Conservation (phyloP, 306 rosid species). For the Elaeagnus macrophylla region DNA sequence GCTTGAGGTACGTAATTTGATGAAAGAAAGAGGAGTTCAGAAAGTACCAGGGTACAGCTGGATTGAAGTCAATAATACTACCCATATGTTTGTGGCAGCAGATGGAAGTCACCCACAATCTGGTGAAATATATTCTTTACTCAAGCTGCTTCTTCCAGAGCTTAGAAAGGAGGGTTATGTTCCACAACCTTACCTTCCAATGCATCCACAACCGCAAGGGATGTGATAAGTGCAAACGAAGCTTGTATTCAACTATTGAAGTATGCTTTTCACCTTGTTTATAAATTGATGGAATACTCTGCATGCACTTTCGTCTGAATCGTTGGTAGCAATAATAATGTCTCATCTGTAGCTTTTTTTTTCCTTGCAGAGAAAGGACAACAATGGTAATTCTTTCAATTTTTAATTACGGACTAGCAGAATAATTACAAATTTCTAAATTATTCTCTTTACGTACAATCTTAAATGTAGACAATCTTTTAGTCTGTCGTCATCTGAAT, state of each 20-base stretch:
- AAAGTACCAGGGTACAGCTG: slow-evolving; percentile 76
- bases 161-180: slow-evolving; percentile 66
- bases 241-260: not conserved
- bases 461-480: no score
- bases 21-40: slow-evolving; percentile 67
- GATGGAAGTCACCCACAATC: slow-evolving; percentile 60
- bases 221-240: slow-evolving; percentile 13
- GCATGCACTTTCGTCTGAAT: not conserved
- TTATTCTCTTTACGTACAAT: no score
- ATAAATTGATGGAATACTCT: not conserved
- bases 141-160: slow-evolving; percentile 53
- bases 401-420: no score
- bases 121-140: slow-evolving; percentile 41
- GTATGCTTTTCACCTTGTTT: not conserved
- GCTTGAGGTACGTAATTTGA: slow-evolving; percentile 47
- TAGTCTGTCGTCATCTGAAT: no score
- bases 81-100: slow-evolving; percentile 65
- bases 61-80: slow-evolving; percentile 61
- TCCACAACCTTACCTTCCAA: slow-evolving; percentile 63
- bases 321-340: no score
- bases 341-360: no score
- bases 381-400: no score
- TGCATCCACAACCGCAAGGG: slow-evolving; percentile 43
- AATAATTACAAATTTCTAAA: no score
- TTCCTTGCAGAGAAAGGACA: no score